Base-by-base conservation (phyloP, 2,329 filamentous ascomycete genomes). In the Ilyonectria robusta region DNA sequence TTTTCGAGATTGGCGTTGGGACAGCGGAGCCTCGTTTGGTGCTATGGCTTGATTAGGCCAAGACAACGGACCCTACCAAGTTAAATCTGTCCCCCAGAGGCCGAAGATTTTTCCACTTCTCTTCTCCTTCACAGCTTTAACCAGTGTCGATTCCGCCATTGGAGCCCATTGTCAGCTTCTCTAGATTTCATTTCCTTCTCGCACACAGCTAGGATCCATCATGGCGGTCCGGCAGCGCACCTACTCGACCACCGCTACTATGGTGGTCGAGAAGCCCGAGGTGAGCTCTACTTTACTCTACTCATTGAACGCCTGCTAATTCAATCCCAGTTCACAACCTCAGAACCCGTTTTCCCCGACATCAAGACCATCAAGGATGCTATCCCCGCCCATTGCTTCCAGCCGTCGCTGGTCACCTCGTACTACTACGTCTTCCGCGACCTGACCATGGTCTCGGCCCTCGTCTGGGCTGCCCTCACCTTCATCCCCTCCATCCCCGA, bases 361-460 rank as follows among this genome's bases (percentile, higher is more conserved):
- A 76, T 76, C 70, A 75, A 76, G 72, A 72, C 75, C 69, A 76
- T 76, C 71, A 76, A 74, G 71, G 74, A 76, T 66, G 85, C 88
- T 58, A 91, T 91, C 69, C 89, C 89, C 29, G 79, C 84, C 17
- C 84, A 91, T 76, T 91, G 89, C 83, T 90, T 91, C 80, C 77
- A 88, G 76, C 86, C 87, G 4, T 86, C 86, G 31, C 81, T 84
- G 54, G 68, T 81, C 70, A 84, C 79, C 37, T 89, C 87, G 8
- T 79, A 87, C 74, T 80, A 81, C 74, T 91, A 91, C 77, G 80
- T 91, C 69, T 79, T 84, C 68, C 86, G 89, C 66, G 89, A 91
- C 78, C 78, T 87, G 65, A 68, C 82, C 74, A 84, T 88, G 77
- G 83, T 85, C 66, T 76, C 77, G 26, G 77, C 78, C 47, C 82